These are phyloP conservation scores for Aspergillus tamarii DNA, from an alignment of 2,329 filamentous ascomycete species.

Conservation along the genomic window DNA sequence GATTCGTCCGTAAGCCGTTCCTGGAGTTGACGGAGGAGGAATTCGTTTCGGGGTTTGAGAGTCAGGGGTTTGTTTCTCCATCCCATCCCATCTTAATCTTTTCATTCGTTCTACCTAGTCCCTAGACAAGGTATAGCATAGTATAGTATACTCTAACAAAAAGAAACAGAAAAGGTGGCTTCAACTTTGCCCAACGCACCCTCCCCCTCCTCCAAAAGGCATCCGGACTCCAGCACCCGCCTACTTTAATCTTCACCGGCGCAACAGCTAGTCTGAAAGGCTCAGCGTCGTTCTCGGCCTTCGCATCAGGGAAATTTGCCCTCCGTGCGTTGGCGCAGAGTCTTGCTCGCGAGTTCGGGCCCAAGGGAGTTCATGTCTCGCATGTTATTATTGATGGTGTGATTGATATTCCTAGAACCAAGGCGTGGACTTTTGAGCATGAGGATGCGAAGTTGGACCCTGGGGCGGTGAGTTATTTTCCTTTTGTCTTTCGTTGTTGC, in stretches of 20 bases:
- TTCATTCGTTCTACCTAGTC: too few relatives aligned
- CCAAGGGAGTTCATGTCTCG: conserved; percentile 79
- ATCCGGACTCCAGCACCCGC: conserved; percentile 62
- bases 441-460: conserved; percentile 72
- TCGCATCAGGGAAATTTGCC: conserved; percentile 81
- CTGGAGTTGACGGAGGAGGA: conserved; percentile 63
- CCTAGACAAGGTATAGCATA: too few relatives aligned
- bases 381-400: conserved; percentile 83
- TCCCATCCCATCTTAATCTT: neutral
- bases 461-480: conserved; percentile 63
- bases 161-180: conserved; percentile 60
- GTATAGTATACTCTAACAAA: neutral
- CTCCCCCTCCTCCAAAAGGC: conserved; percentile 72
- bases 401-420: conserved; percentile 77
- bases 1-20: conserved; percentile 62
- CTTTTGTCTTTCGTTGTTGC: conserved; percentile 28
- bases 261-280: conserved; percentile 80
- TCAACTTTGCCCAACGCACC: conserved; percentile 72
- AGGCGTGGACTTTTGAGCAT: conserved; percentile 59
- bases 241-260: conserved; percentile 82
- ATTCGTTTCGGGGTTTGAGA: conserved; percentile 55
- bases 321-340: conserved; percentile 73
- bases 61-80: conserved; percentile 49
- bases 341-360: conserved; percentile 80
- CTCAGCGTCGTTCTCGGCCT: conserved; percentile 68